Conservation (phyloP, 129 eudicot genomes). For the sunflower (Helianthus annuus) region DNA sequence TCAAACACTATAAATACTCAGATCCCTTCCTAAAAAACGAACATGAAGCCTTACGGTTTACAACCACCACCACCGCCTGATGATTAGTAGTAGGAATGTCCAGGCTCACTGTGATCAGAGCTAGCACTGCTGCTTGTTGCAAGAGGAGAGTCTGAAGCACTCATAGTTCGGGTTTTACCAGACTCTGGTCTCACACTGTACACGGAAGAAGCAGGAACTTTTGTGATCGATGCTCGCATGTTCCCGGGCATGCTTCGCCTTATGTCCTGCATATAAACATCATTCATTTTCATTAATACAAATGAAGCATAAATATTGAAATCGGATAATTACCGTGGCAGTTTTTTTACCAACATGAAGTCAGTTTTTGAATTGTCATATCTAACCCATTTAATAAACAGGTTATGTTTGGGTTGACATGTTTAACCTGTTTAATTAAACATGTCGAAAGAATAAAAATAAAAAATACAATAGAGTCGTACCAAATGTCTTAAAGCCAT, state of each 20-base stretch:
- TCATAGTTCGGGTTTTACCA: slow-evolving; percentile 40
- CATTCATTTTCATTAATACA: background rate
- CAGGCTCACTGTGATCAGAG: slow-evolving; percentile 20
- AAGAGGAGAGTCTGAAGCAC: slow-evolving; percentile 61
- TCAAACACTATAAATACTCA: slow-evolving; percentile 15
- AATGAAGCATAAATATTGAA: background rate
- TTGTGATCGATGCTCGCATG: slow-evolving; percentile 56
- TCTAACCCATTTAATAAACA: no score
- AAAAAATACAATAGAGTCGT: slow-evolving; percentile 14
- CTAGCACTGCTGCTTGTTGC: slow-evolving; percentile 60
- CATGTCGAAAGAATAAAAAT: no score
- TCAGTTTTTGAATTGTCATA: background rate
- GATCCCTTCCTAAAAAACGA: background rate
- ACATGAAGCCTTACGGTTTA: background rate
- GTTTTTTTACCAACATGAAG: no score
- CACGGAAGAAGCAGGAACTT: slow-evolving; percentile 59
- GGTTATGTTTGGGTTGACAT: no score
- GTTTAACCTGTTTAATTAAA: no score
- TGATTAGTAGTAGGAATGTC: background rate
- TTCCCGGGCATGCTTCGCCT: slow-evolving; percentile 71
- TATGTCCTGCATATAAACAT: slow-evolving; percentile 51
- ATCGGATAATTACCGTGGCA: no score
- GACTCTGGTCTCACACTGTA: slow-evolving; percentile 59
- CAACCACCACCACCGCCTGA: background rate
- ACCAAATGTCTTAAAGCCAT: slow-evolving; percentile 98